Evolutionary conservation across 2,329 filamentous ascomycete species (phyloP), one percentile per base, ranked within the genome.

Genomic region (Verticillium klebahnii): DNA sequence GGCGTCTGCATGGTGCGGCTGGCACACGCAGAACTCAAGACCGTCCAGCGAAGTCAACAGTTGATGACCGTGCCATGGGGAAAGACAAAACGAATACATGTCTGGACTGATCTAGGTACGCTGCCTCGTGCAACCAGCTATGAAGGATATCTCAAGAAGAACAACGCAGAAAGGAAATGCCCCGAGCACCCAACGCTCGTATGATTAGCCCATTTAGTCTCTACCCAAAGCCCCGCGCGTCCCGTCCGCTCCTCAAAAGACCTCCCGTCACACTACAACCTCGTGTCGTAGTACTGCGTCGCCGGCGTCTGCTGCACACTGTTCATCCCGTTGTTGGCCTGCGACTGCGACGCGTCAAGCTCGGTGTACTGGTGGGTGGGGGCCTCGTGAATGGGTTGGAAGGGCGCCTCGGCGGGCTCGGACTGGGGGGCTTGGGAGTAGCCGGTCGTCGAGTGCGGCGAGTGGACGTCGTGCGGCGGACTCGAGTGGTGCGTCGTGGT

Each of bases 321-420:
- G 45, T 59, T 59, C 58, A 59, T 59, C 11, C 58, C 58, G 39
- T 19, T 34, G 39, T 31, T 34, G 6, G 40, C 29, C n/a, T 31
- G n/a, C 8, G 25, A 25, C 25, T 25, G 17, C 12, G 25, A 11
- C 12, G 17, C 40, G 45, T 59, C 58, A 25, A 59, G 58, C 32
- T 59, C 58, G 17, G 29, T 19, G 32, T 59, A 45, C 40, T 23
- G 34, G 37, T n/a, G 25, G 23, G 8, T 34, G 8, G 58, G 58
- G n/a, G 58, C 58, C 58, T 59, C 58, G 19, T 59, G 58, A 45
- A 59, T 59, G 17, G 50, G 58, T 9, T 54, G 40, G 34, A 54
- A 19, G 3, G 39, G 11, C 45, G n/a, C 45, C n/a, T 19, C 23
- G 36, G 58, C 39, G 39, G 45, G 19, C 14, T 50, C 25, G 14